Base-by-base conservation (phyloP, 2,329 filamentous ascomycete genomes). In the Colletotrichum chrysophilum region DNA sequence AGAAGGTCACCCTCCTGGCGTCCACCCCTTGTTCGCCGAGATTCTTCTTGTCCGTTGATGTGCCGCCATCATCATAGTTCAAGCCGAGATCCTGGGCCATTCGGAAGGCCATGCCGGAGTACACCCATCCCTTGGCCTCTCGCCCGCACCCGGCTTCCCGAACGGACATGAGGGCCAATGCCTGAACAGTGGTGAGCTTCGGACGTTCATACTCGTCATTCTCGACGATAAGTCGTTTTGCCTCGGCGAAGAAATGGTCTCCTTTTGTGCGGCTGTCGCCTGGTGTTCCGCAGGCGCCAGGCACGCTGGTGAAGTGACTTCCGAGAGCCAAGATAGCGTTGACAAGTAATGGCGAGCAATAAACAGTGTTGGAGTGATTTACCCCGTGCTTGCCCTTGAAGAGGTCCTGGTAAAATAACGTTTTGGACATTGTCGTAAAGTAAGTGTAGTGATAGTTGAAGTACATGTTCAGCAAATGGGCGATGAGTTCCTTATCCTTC, bases 401-500 rank as follows among this genome's bases (percentile, higher is more conserved):
- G 80, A 98, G 98, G 82, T 98, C 96, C 56, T 93, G 91, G 82
- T 95, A 96, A 82, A 99, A 98, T 36, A 98, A 87, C 48, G 90
- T 92, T 83, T 95, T 97, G 14, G 96, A 96, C 8, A 98, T 88
- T 0, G 95, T 97, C 5, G 96, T 96, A 83, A 98, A 99, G 85
- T 97, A 98, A 21, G 96, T 93, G 84, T 98, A 98, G 84, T 98
- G 97, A 94, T 96, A 98, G 80, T 93, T 95, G 86, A 98, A 98
- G 85, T 99, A 99, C 95, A 98, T 96, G 81, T 96, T 96, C 82
- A 99, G 92, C 21, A 99, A 91, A 84, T 98, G 96, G 18, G 93
- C 91, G 79, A 98, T 92, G 61, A 98, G 88, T 70, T 94, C 91
- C 28, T 92, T 89, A 82, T 98, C 95, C 66, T 92, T 89, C 2